A percentile compares a stretch with the other conserved stretches of the same genome.
These are phyloP conservation scores for Phytophthora chlamydospora DNA, from an alignment of 352 stramenopile genomes.

Conservation along the genomic window DNA sequence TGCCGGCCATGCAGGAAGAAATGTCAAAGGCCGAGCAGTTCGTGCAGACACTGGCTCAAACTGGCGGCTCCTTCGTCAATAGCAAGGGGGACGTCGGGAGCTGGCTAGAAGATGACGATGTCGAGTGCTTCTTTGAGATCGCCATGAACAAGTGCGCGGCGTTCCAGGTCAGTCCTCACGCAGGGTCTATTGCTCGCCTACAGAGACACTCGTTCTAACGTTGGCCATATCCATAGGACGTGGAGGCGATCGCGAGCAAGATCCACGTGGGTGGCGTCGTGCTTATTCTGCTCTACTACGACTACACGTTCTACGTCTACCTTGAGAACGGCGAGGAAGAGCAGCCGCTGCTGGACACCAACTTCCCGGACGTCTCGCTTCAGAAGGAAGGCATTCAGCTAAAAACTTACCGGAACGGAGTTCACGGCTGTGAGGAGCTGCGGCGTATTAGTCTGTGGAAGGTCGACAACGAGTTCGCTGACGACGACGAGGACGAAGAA, in stretches of 20 bases:
- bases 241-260: conserved; percentile 95
- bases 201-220: background rate
- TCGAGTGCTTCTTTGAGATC: conserved; percentile 94
- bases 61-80: conserved; percentile 61
- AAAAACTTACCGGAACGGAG: conserved; percentile 82
- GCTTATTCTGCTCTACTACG: conserved; percentile 93
- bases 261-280: conserved; percentile 92
- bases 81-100: conserved; percentile 54
- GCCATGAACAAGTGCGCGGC: conserved; percentile 70
- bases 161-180: conserved; percentile 50
- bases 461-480: conserved; percentile 69
- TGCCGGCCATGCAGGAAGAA: conserved; percentile 89
- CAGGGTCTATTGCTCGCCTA: background rate
- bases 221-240: conserved; percentile 66
- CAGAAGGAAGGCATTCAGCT: conserved; percentile 86
- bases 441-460: conserved; percentile 84
- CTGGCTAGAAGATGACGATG: conserved; percentile 91
- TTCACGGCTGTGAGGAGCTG: conserved; percentile 66
- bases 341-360: conserved; percentile 92
- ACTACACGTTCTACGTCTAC: conserved; percentile 93
- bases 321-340: conserved; percentile 90
- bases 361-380: conserved; percentile 93
- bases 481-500: conserved; percentile 52
- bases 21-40: conserved; percentile 86
- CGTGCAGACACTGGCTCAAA: conserved; percentile 63